phyloP scores from a whole-genome alignment of 192 early-diverging fungal genomes.

The Coemansia sp. region DNA sequence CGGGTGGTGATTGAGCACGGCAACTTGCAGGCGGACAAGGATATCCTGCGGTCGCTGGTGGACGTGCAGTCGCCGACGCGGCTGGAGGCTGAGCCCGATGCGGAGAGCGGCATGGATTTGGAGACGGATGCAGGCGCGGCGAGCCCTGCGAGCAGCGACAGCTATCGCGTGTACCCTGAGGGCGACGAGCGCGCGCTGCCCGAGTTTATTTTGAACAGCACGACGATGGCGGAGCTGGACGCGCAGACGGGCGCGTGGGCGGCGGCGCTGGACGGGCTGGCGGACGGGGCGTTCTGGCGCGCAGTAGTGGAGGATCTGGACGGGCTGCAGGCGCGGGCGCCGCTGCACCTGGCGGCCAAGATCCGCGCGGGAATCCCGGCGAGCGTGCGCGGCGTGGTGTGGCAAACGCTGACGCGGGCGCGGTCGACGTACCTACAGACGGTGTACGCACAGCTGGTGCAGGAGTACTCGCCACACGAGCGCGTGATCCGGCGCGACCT shows the following conservation, averaged over 20 bases:
- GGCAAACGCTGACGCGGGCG: constrained; percentile 89
- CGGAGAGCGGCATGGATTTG: neutral
- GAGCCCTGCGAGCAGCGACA: constrained; percentile 1
- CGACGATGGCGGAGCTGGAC: constrained; percentile 41
- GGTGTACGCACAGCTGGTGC: constrained; percentile 75
- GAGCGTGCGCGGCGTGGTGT: constrained; percentile 80
- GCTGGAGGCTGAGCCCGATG: neutral
- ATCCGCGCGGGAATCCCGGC: constrained; percentile 70
- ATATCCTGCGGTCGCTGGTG: constrained; percentile 26
- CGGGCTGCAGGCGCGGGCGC: constrained; percentile 20
- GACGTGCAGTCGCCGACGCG: constrained; percentile 28
- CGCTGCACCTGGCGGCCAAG: constrained; percentile 44
- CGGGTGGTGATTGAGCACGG: constrained; percentile 43
- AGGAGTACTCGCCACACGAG: constrained; percentile 76
- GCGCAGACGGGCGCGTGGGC: constrained; percentile 34
- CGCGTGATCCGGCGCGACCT: constrained; percentile 91
- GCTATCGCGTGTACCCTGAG: constrained; percentile 34
- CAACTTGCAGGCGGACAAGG: constrained; percentile 19
- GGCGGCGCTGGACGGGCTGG: constrained; percentile 19
- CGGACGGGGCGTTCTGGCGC: constrained; percentile 45
- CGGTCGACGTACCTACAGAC: constrained; percentile 77
- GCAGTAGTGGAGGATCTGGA: constrained; percentile 22
- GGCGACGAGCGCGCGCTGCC: constrained; percentile 51
- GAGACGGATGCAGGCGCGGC: neutral
- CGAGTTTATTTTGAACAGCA: constrained; percentile 26